Evolutionary conservation across 768 basidiomycete genomes (phyloP), one percentile per base, ranked within the genome.

Genomic region (Boletus rex-veris): DNA sequence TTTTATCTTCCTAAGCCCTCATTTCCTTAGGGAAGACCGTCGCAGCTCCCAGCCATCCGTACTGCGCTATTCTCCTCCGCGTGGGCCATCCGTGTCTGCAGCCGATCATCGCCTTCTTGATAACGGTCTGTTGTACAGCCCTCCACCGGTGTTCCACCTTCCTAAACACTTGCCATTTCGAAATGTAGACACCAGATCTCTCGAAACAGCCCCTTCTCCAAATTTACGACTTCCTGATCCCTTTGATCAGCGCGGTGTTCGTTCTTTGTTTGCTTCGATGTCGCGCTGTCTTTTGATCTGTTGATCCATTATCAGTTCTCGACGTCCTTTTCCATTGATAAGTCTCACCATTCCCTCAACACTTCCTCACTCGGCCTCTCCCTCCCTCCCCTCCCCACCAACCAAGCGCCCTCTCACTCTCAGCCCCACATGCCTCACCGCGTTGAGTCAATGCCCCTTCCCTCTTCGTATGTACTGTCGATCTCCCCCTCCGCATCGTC

Each of bases 341-440:
- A 76, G 68, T 72, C 70, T 58, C 64, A 60, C 45, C 55, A 48
- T 37, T 44, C 59, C 51, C 50, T 62, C 54, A 54, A 43, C 58
- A 62, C 53, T 41, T 55, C 68, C 62, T 62, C 66, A 44, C 53
- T 59, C 16, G 53, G 58, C 36, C 46, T 61, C 40, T 48, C 62
- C 48, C 54, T 58, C 46, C 62, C 14, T 19, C 43, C 56, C 56
- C 54, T 54, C 52, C 57, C 62, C 37, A 39, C 53, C 45, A 37
- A 30, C 58, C 58, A 60, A 16, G 40, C 54, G 19, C 45, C 42
- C 12, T 30, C 58, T 37, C 61, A 54, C 52, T 57, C 57, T 45
- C 45, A 55, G 30, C 39, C 58, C 16, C 59, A 71, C 55, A 83
- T 82, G 81, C 80, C 82, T 43, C 78, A 77, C 63, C 76, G 80